Evolutionary conservation across 768 basidiomycete genomes (phyloP), one percentile per base, ranked within the genome.

Genomic region (Auricularia auricula-judae): DNA sequence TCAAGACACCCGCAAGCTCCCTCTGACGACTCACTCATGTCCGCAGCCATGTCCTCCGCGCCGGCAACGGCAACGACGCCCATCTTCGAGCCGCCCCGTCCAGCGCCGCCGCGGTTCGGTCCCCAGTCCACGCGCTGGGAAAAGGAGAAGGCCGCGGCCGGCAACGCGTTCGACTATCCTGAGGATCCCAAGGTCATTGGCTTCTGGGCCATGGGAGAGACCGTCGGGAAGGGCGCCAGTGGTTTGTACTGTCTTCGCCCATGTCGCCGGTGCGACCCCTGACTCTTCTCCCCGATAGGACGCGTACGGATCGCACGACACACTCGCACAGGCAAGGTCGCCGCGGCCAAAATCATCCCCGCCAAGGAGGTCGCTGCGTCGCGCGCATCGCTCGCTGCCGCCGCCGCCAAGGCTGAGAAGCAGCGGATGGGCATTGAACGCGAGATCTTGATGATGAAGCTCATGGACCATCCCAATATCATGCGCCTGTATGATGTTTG

Each of bases 401-500:
- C 88, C 12, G 86, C 82, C 14, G 87, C 88, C 64, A 84, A 89
- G 66, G 81, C 87, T 12, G 91, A 93, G 70, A 88, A 87, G 69
- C 84, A 84, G 66, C 81, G 87, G 66, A 83, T 91, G 65, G 85
- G 87, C 60, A 86, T 97, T 66, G 91, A 96, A 74, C 84, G 93
- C 66, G 95, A 98, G 76, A 96, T 97, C 62, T 92, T 95, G 66
- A 87, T 97, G 71, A 95, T 98, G 94, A 98, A 97, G 75, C 85
- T 97, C 67, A 88, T 97, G 68, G 88, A 95, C 67, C 93, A 98
- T 72, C 94, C 94, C 2, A 94, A 96, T 74, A 86, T 98, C 68
- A 85, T 97, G 84, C 87, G 86, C 65, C 83, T 98, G 35, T 95
- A 93, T 77, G 95, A 98, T 72, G 94, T 98, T 67, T 98, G 92